phyloP scores from a whole-genome alignment of 306 rosid genomes.

The Cucurbita ficifolia region DNA sequence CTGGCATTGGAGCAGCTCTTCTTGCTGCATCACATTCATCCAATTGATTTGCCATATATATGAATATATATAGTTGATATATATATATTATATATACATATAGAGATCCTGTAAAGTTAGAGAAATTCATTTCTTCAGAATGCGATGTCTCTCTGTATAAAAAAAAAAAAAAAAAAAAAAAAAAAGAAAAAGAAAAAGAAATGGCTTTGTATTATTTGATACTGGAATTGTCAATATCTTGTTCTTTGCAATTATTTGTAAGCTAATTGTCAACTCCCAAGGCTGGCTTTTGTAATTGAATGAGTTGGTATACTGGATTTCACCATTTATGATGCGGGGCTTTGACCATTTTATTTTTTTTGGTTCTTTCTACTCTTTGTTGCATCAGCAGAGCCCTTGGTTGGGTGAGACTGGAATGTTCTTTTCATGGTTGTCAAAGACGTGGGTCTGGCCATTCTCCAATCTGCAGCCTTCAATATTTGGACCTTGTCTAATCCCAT shows the following conservation, averaged over 20 bases:
- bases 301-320: background rate
- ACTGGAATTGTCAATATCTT: conserved; percentile 3
- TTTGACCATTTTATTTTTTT: background rate
- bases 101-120: conserved; percentile 11
- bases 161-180: background rate
- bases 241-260: conserved; percentile 1
- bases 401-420: background rate
- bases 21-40: conserved; percentile 78
- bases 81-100: conserved; percentile 17
- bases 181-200: background rate
- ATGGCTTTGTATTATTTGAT: conserved; percentile 4
- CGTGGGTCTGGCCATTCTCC: background rate
- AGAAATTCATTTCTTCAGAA: conserved; percentile 3
- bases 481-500: too few species aligned
- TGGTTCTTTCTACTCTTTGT: background rate
- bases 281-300: background rate
- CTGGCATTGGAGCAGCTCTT: conserved; percentile 78
- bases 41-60: conserved; percentile 42
- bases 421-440: background rate
- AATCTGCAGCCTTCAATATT: background rate
- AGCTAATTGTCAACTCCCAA: background rate
- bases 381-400: background rate
- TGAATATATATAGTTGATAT: conserved; percentile 28
- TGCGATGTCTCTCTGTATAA: conserved; percentile 6
- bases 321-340: background rate